Percentiles rank a stretch among this genome's conserved stretches.
These are phyloP conservation scores for Juglanconis sp. DNA, from an alignment of 2,329 filamentous ascomycete genomes.

Conservation along the genomic window DNA sequence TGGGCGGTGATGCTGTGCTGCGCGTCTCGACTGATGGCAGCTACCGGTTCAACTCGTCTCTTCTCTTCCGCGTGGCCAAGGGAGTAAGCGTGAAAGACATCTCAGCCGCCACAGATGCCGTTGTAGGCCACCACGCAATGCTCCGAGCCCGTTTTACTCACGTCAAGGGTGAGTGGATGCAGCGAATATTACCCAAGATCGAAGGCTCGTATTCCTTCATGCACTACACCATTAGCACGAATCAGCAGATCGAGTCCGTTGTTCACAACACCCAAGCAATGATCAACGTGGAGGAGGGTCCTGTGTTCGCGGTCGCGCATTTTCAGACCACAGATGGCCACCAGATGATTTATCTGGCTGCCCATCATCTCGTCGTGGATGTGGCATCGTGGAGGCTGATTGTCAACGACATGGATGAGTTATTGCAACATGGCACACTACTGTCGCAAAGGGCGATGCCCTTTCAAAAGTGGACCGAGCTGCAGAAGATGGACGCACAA, in stretches of 20 bases:
- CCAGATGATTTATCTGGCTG: conserved; percentile 47
- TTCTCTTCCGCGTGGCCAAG: conserved; percentile 43
- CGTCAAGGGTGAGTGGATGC: conserved; percentile 41
- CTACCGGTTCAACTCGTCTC: conserved; percentile 50
- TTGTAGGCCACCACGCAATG: conserved; percentile 51
- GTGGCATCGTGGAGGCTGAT: conserved; percentile 49
- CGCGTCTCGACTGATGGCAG: conserved; percentile 31
- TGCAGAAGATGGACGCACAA: conserved; percentile 32
- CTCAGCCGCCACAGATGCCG: conserved; percentile 44
- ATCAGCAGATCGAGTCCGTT: conserved; percentile 39
- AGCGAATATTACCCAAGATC: conserved; percentile 39
- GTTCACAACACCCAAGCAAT: conserved; percentile 39
- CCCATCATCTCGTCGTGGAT: conserved; percentile 52
- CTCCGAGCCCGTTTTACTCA: conserved; percentile 44
- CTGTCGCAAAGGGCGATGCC: conserved; percentile 42
- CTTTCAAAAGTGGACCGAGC: conserved; percentile 48
- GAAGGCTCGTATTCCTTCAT: conserved; percentile 42
- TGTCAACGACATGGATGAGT: conserved; percentile 46
- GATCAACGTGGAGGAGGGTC: conserved; percentile 48
- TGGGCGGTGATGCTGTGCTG: conserved; percentile 34
- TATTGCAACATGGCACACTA: conserved; percentile 43
- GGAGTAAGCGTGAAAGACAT: conserved; percentile 40
- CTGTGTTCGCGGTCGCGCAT: conserved; percentile 48
- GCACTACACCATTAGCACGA: conserved; percentile 37
- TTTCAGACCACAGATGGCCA: conserved; percentile 42